Percentiles rank a stretch among this genome's conserved stretches.
These are phyloP conservation scores for Venturia carpophila DNA, from an alignment of 2,329 filamentous ascomycete species.

Conservation along the genomic window DNA sequence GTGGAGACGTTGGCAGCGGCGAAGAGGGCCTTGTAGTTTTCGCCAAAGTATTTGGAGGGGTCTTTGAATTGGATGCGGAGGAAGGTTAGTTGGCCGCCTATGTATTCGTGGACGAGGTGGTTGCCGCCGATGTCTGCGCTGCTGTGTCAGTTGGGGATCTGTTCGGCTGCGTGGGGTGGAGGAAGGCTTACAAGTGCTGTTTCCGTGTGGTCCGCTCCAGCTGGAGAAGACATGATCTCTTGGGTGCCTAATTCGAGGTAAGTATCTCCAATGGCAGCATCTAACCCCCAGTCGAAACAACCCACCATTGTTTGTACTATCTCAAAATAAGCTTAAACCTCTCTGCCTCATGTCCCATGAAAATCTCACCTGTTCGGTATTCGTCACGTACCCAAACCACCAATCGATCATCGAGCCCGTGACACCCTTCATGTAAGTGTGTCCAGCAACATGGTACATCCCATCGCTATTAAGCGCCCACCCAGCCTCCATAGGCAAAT, in stretches of 20 bases:
- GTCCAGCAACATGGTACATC: constrained; percentile 21
- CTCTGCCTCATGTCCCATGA: no score
- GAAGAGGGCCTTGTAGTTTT: constrained; percentile 6
- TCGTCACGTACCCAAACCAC: constrained; percentile 21
- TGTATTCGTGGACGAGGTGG: constrained; percentile 19
- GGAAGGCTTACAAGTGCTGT: neutral
- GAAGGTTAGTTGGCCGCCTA: constrained; percentile 17
- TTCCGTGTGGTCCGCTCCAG: constrained; percentile 6
- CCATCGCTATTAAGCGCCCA: constrained; percentile 19
- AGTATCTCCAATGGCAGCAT: no score
- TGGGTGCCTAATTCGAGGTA: constrained; percentile 17
- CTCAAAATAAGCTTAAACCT: no score
- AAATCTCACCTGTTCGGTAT: constrained; percentile 15
- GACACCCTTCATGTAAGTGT: constrained; percentile 20
- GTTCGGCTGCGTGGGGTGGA: no score
- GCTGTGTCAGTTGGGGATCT: neutral
- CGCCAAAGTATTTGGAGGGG: constrained; percentile 18
- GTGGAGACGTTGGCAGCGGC: constrained; percentile 6
- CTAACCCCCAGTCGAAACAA: no score
- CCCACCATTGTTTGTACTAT: constrained; percentile 13
- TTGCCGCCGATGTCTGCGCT: constrained; percentile 17
- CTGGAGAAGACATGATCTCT: constrained; percentile 17
- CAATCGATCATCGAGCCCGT: constrained; percentile 20
- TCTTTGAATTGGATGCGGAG: constrained; percentile 18
- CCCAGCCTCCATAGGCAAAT: constrained; percentile 19